These are phyloP conservation scores for Moesziomyces antarcticus DNA, from an alignment of 1,284 basidiomycete genomes.

Conservation along the genomic window DNA sequence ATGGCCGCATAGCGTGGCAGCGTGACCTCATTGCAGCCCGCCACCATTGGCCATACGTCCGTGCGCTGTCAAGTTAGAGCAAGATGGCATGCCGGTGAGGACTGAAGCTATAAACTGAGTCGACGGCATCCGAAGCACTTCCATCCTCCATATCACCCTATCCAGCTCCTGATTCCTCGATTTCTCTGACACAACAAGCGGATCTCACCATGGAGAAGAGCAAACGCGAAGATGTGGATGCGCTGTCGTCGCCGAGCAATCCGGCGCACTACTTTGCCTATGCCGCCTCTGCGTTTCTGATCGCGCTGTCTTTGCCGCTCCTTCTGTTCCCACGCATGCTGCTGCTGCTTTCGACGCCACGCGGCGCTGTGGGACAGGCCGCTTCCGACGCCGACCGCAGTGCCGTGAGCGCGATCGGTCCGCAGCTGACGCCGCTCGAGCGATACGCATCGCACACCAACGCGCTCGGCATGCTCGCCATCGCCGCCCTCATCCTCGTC, in stretches of 20 bases:
- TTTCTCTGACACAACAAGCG: no score
- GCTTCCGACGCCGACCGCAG: conserved; percentile 5
- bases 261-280: conserved; percentile 53
- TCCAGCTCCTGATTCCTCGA: no score
- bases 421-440: conserved; percentile 47
- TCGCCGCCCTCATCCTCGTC: conserved; percentile 34
- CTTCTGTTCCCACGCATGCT: conserved; percentile 45
- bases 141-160: no score
- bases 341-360: conserved; percentile 43
- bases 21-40: no score
- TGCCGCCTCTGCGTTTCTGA: conserved; percentile 36
- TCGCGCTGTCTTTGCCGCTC: conserved; percentile 37
- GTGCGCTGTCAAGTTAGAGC: no score
- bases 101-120: no score
- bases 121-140: no score
- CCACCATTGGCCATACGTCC: no score
- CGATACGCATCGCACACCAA: conserved; percentile 36
- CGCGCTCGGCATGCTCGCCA: conserved; percentile 38
- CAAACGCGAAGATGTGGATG: conserved; percentile 29
- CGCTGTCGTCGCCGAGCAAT: conserved; percentile 42
- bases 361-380: conserved; percentile 41
- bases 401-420: conserved; percentile 36
- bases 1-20: no score
- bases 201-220: conserved; percentile 15
- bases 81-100: no score